Evolutionary conservation across 345 rosid genomes (phyloP), one percentile per base, ranked within the genome.

Genomic region (Bruguiera gymnorhiza): DNA sequence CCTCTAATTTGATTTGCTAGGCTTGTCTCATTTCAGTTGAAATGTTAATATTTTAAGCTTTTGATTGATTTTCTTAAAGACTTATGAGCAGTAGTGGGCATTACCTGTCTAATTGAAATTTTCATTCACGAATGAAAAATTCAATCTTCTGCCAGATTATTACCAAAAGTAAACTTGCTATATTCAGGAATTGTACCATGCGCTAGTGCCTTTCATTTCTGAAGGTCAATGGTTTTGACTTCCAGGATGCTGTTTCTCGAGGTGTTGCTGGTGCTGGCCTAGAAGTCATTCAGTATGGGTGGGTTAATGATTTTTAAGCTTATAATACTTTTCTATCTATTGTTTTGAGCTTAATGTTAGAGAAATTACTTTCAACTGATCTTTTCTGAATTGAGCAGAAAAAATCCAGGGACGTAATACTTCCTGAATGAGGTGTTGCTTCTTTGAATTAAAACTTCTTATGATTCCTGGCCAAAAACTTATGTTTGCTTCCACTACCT

Each of bases 201-300:
- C 24, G 60, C 24, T 56, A 62, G 51, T 58, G 46, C 43, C 19
- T 60, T 34, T 54, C 64, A 67, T 21, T 53, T 36, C 77, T 73
- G 69, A 37, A 46, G 60, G 71, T 72, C 70, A 18, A 55, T 65
- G 55, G 43, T 71, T 23, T 67, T 72, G 55, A 78, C 72, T 76
- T 78, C 64, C 87, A 95, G 98, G 97, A 87, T 67, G 96, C 94
- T 2, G 93, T 92, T 82, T 84, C 97, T 75, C 88, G 88, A 62
- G 97, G 99, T 67, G 78, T 95, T 75, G 78, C 85, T 69, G 65
- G 81, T 61, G 87, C 88, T 34, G 94, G 97, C 70, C 59, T 88
- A 73, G 89, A 86, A 67, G 96, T 95, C 67, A 81, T 95, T 78
- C 98, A 87, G 70, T 95, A 84, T 67, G 98, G 99, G 99, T 95